These are phyloP conservation scores for Gonapodya prolifera DNA, from an alignment of 192 early-diverging fungal species.

Conservation along the genomic window DNA sequence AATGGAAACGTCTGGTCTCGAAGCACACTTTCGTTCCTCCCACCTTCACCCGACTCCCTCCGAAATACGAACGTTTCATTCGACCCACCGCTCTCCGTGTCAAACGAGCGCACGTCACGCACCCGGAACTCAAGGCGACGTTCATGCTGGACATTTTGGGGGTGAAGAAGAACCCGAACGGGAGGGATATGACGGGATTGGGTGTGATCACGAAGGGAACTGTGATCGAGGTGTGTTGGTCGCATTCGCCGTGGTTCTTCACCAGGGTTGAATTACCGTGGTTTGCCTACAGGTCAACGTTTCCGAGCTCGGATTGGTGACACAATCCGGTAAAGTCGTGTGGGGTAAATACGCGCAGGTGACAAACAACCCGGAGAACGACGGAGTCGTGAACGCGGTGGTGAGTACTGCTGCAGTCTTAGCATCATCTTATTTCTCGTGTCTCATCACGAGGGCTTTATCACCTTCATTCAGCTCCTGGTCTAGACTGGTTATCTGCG, in stretches of 20 bases:
- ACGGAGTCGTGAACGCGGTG: conserved; percentile 50
- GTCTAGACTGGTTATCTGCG: too few relatives aligned
- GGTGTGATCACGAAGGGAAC: conserved; percentile 99
- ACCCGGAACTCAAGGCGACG: conserved; percentile 94
- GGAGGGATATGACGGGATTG: conserved; percentile 88
- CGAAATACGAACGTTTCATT: conserved; percentile 98
- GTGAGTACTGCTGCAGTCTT: too few relatives aligned
- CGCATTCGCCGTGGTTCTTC: too few relatives aligned
- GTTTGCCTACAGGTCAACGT: conserved; percentile 62
- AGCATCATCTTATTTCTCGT: too few relatives aligned
- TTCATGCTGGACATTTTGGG: conserved; percentile 93
- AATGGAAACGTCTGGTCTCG: conserved; percentile 98
- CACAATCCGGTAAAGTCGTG: conserved; percentile 92
- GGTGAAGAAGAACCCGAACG: conserved; percentile 98
- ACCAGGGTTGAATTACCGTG: too few relatives aligned
- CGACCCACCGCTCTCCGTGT: conserved; percentile 94
- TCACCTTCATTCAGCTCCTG: too few relatives aligned
- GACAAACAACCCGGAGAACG: conserved; percentile 98
- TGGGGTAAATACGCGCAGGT: conserved; percentile 93
- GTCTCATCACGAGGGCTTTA: too few relatives aligned
- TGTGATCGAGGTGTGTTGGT: conserved; percentile 74
- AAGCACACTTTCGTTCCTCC: conserved; percentile 99
- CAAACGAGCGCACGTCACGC: conserved; percentile 98
- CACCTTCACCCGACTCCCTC: conserved; percentile 97
- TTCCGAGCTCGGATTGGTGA: conserved; percentile 89